Percentiles rank a stretch among this genome's conserved stretches.
Conservation (phyloP, 768 basidiomycete species). For the Rhizopogon sp. region DNA sequence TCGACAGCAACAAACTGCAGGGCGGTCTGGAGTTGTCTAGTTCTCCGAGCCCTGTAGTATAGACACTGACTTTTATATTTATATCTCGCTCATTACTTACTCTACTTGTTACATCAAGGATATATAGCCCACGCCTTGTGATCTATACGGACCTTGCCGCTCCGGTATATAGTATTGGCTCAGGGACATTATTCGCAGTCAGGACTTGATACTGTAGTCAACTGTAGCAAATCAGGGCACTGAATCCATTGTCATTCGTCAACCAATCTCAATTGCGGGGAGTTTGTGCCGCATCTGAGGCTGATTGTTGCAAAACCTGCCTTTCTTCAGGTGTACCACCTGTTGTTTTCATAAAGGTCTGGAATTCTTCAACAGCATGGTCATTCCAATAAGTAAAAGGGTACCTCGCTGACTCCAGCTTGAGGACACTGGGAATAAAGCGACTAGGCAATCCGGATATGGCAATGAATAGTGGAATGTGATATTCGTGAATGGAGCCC, state of each 20-base stretch:
- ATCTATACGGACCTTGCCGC: neutral
- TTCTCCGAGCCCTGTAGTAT: neutral
- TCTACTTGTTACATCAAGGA: neutral
- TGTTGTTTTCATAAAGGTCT: neutral
- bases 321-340: too few species aligned
- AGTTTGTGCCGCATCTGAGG: too few species aligned
- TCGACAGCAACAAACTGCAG: neutral
- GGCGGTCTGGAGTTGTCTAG: neutral
- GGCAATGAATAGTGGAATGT: slow-evolving; percentile 42
- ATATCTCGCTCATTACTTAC: neutral
- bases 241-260: too few species aligned
- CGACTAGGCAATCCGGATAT: slow-evolving; percentile 58
- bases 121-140: neutral
- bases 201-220: too few species aligned
- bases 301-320: too few species aligned
- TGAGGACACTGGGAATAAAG: slow-evolving; percentile 27
- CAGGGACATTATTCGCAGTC: too few species aligned
- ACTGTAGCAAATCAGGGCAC: too few species aligned
- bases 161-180: neutral
- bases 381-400: neutral
- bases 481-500: neutral
- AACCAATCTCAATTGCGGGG: too few species aligned
- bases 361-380: neutral
- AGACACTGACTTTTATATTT: too few species aligned
- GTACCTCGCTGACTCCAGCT: neutral